A percentile compares a stretch with the other conserved stretches of the same genome.
Evolutionary conservation across 768 basidiomycete species (phyloP).

Genomic region (Wakefieldia striispora): DNA sequence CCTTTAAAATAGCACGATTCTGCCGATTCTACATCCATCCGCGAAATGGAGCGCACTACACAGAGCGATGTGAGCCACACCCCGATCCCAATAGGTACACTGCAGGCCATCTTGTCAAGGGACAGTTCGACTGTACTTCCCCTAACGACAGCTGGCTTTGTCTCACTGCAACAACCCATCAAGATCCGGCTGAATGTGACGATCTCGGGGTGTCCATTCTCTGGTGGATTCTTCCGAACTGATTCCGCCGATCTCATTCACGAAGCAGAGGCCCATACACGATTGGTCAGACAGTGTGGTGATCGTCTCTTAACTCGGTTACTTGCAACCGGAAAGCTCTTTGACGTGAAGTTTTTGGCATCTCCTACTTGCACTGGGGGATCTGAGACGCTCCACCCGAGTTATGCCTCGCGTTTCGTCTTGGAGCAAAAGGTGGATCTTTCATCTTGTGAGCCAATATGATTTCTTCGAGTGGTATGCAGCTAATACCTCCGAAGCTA

Average conservation of each 20-base stretch:
- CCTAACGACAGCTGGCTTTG: background rate
- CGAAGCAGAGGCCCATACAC: background rate
- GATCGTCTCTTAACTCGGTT: constrained; percentile 10
- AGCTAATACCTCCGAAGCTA: constrained; percentile 11
- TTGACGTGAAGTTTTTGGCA: constrained; percentile 22
- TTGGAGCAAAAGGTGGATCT: constrained; percentile 8
- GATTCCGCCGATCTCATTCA: background rate
- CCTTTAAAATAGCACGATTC: background rate
- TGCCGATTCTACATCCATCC: background rate
- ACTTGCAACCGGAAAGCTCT: constrained; percentile 16
- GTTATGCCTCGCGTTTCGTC: constrained; percentile 17
- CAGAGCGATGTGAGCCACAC: no score
- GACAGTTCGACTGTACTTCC: background rate
- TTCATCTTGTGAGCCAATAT: constrained; percentile 7
- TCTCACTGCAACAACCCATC: background rate
- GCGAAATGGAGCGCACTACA: no score
- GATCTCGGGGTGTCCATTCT: constrained; percentile 14
- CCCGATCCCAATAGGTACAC: background rate
- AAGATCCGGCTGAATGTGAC: constrained; percentile 13
- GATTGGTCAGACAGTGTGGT: constrained; percentile 3
- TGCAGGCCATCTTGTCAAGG: constrained; percentile 3
- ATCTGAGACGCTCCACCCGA: background rate
- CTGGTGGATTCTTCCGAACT: constrained; percentile 13
- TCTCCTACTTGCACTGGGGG: background rate
- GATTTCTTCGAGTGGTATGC: background rate